A percentile compares a stretch with the other conserved stretches of the same genome.
Conservation (phyloP, 2,329 filamentous ascomycete genomes). For the Furcasterigmium furcatum region DNA sequence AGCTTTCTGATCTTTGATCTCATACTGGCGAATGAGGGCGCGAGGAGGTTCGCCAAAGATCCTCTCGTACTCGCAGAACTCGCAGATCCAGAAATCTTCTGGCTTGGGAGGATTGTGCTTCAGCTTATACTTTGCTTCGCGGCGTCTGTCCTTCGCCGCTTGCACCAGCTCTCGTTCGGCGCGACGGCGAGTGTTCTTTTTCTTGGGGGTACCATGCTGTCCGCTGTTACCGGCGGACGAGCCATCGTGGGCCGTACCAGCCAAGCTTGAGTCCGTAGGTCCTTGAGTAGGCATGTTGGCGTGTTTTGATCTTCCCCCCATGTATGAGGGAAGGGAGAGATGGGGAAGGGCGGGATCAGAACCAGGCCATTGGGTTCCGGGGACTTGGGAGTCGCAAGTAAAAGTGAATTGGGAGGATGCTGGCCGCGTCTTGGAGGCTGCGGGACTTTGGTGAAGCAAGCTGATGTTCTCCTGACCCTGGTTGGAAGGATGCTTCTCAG, state of each 20-base stretch:
- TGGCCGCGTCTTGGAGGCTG: conserved; percentile 56
- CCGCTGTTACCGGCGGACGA: conserved; percentile 21
- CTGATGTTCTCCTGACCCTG: conserved; percentile 76
- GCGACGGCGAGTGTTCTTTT: conserved; percentile 59
- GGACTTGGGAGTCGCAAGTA: conserved; percentile 86
- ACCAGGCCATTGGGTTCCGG: conserved; percentile 74
- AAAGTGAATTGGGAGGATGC: conserved; percentile 93
- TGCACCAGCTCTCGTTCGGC: conserved; percentile 68
- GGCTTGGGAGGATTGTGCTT: conserved; percentile 65
- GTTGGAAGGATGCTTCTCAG: conserved; percentile 63
- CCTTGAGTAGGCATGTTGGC: conserved; percentile 25
- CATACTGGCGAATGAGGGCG: conserved; percentile 85
- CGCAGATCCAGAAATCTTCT: conserved; percentile 90
- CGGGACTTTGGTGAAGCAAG: conserved; percentile 66
- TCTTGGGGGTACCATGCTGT: conserved; percentile 22
- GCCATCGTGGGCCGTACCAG: conserved; percentile 11
- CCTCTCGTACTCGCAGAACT: conserved; percentile 96
- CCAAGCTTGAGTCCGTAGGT: conserved; percentile 21
- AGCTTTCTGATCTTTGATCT: conserved; percentile 87
- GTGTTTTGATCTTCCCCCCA: neutral
- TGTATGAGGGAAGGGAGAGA: conserved; percentile 11
- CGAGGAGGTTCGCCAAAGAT: conserved; percentile 88
- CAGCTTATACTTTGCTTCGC: conserved; percentile 74
- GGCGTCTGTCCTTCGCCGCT: conserved; percentile 74
- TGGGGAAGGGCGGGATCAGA: conserved; percentile 24